Percentiles rank a stretch among this genome's conserved stretches.
These are phyloP conservation scores for Pichia sp. DNA, from an alignment of 1,139 yeast genomes.

Conservation along the genomic window DNA sequence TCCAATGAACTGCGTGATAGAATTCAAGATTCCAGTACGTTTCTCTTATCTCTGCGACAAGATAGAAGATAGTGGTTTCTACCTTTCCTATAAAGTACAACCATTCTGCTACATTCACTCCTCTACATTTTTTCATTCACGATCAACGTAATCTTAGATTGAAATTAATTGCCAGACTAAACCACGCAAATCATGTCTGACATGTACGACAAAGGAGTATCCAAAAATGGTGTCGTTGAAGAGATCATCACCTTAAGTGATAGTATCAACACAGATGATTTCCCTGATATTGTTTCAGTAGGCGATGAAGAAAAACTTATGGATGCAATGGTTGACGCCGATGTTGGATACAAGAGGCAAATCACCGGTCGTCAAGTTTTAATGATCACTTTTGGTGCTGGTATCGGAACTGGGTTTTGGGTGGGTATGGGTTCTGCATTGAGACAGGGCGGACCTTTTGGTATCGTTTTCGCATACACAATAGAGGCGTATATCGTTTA, in stretches of 20 bases:
- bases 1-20: too few relatives aligned
- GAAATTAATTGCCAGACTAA: too few relatives aligned
- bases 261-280: not conserved
- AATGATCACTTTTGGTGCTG: slow-evolving; percentile 61
- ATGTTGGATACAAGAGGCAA: slow-evolving; percentile 20
- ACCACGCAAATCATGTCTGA: too few relatives aligned
- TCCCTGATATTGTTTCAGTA: slow-evolving; percentile 1
- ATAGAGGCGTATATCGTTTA: slow-evolving; percentile 57
- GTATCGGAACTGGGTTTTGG: slow-evolving; percentile 65
- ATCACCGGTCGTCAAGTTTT: slow-evolving; percentile 42
- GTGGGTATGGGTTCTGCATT: slow-evolving; percentile 49
- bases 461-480: slow-evolving; percentile 50
- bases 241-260: slow-evolving; percentile 1
- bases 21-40: too few relatives aligned
- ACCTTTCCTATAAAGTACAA: too few relatives aligned
- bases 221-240: slow-evolving; percentile 3
- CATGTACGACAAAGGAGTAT: too few relatives aligned
- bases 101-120: too few relatives aligned
- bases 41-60: too few relatives aligned
- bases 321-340: slow-evolving; percentile 9
- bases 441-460: slow-evolving; percentile 53
- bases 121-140: too few relatives aligned
- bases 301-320: slow-evolving; percentile 4
- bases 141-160: too few relatives aligned
- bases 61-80: too few relatives aligned